Evolutionary conservation across 768 basidiomycete species (phyloP).

Genomic region (Pilatotrama ljubarskyi): DNA sequence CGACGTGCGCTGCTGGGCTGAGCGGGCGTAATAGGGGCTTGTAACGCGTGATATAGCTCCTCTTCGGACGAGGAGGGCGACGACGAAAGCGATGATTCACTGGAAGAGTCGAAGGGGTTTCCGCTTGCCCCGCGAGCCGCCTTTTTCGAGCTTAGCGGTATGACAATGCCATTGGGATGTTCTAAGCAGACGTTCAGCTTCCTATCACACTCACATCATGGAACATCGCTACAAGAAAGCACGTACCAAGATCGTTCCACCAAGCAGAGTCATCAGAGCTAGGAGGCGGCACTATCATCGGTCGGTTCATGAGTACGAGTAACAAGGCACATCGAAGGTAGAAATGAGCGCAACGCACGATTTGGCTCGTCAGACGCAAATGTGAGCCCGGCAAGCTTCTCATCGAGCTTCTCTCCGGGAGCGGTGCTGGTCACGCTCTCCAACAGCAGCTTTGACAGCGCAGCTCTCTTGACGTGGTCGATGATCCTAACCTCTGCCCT

Average conservation of each 20-base stretch:
- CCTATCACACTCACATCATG: background rate
- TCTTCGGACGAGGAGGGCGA: constrained; percentile 86
- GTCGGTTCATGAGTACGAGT: constrained; percentile 1
- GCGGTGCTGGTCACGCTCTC: constrained; percentile 61
- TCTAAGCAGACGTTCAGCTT: constrained; percentile 38
- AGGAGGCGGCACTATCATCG: constrained; percentile 73
- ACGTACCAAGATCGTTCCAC: constrained; percentile 75
- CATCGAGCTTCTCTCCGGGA: constrained; percentile 68
- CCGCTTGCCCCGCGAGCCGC: constrained; percentile 19
- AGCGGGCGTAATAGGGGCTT: constrained; percentile 57
- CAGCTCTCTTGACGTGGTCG: constrained; percentile 72
- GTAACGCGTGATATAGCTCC: constrained; percentile 79
- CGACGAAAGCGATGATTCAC: constrained; percentile 64
- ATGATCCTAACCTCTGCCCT: constrained; percentile 74
- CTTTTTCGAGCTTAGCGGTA: constrained; percentile 35
- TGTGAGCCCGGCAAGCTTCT: constrained; percentile 63
- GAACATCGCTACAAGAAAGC: background rate
- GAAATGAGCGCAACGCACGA: constrained; percentile 37
- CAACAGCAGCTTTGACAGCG: constrained; percentile 66
- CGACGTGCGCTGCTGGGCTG: constrained; percentile 28
- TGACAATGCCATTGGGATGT: constrained; percentile 57
- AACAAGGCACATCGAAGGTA: too few species aligned
- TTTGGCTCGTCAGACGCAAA: constrained; percentile 46
- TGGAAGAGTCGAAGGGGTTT: constrained; percentile 78
- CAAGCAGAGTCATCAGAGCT: constrained; percentile 75